These are phyloP conservation scores for Paracorniculantispora psalliotae DNA, from an alignment of 2,329 filamentous ascomycete genomes.

Conservation along the genomic window DNA sequence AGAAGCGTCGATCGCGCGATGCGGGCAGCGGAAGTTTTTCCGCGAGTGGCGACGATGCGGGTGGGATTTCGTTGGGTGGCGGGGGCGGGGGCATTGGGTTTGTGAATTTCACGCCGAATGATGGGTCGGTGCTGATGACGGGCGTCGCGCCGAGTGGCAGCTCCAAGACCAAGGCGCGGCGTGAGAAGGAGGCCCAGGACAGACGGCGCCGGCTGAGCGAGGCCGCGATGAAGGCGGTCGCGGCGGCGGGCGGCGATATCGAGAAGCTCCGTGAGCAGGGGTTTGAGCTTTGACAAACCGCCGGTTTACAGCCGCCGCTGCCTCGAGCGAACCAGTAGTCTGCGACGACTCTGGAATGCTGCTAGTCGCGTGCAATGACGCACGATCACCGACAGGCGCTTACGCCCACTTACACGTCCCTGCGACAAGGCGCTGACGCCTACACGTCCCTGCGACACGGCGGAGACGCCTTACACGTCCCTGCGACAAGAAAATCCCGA, in stretches of 20 bases:
- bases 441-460: too few species aligned
- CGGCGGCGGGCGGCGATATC: slow-evolving; percentile 66
- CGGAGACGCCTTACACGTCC: too few species aligned
- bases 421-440: too few species aligned
- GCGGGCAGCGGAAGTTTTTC: slow-evolving; percentile 23
- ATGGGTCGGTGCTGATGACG: slow-evolving; percentile 73
- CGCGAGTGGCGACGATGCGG: slow-evolving; percentile 19
- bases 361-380: too few species aligned
- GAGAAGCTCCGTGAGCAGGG: slow-evolving; percentile 48
- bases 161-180: slow-evolving; percentile 87
- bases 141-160: slow-evolving; percentile 89
- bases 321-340: not conserved
- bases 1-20: slow-evolving; percentile 35
- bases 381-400: too few species aligned
- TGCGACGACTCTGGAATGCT: too few species aligned
- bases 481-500: too few species aligned
- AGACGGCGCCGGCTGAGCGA: slow-evolving; percentile 64
- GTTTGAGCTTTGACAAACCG: slow-evolving; percentile 33
- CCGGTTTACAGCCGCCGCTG: not conserved
- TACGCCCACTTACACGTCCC: not conserved
- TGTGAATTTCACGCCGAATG: slow-evolving; percentile 83
- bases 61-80: slow-evolving; percentile 21
- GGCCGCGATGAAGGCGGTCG: slow-evolving; percentile 62
- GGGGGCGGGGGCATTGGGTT: slow-evolving; percentile 47
- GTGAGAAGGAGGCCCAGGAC: slow-evolving; percentile 83